Evolutionary conservation across 176 grass and related monocot species (phyloP), one percentile per base, ranked within the genome.

Genomic region (Musa schizocarpa): DNA sequence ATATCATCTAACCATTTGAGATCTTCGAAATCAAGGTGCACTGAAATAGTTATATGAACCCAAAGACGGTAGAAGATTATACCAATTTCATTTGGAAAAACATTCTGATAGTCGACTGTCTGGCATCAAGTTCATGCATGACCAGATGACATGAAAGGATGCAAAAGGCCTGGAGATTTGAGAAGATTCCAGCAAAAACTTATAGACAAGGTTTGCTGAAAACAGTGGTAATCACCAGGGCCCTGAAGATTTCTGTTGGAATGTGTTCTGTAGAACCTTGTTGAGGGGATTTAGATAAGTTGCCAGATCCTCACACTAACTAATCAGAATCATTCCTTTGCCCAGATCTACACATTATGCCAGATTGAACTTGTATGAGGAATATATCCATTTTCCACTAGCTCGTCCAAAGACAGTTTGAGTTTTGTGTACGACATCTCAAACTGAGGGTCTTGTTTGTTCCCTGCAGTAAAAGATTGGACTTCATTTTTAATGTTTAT

Each of bases 381-480:
- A 14, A 68, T 43, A 9, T 34, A 68, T 17, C 43, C 8, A 70
- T 11, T 52, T 21, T 52, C 68, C 34, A 70, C 43, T 21, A 51
- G 34, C 43, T 51, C 17, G 50, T 50, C 17, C 29, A 70, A 0
- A 19, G 21, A 11, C 17, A 69, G 67, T 69, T 70, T 21, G 50
- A 50, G 48, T 70, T 11, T 48, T 70, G 34, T 34, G 13, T 51
- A 48, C 10, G 9, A 50, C 13, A 17, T n/a, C 29, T 74, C 56
- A 63, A 57, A 63, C 21, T 2, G 16, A 49, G 11, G 11, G 23
- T 58, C 9, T 70, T 10, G 69, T 58, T 69, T 56, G 52, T 69
- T 26, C 24, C 77, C 77, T 70, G 65, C 77, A 50, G 77, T 79
- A 56, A 79, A 79, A 59, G 77, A 79, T 1, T 79, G 52, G 19